Base-by-base conservation (phyloP, 2,329 filamentous ascomycete genomes). In the Calonectria pseudoturangicola region DNA sequence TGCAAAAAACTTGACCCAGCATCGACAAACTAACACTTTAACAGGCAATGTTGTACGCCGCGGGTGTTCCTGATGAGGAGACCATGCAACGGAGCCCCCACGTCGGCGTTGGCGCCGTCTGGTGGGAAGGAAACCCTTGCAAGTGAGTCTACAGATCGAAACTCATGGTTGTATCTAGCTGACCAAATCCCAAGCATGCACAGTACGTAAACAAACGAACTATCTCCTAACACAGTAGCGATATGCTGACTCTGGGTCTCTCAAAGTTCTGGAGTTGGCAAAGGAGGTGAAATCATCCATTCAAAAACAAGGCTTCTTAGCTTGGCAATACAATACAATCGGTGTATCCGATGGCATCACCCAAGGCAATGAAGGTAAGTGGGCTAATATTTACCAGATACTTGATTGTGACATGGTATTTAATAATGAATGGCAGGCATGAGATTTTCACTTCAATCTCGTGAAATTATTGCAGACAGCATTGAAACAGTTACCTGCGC, bases 41-140 rank as follows among this genome's bases (percentile, higher is more conserved):
- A 16, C 21, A 70, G 68, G 60, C 68, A 27, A 70, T 70, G 68
- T 50, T 70, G 2, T 70, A 70, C 21, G 68, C 60, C 3, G 68
- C 68, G 1, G 68, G 68, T 21, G 48, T 70, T 27, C 60, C 68
- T 21, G 60, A 70, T 27, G 48, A 65, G 28, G 18, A 16, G 4
- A 47, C 68, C 15, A 65, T 70, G 68, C 45, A 70, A 43, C 13
- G 25, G 15, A 58, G 58, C 47, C 68, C 68, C 12, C 68, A 70
- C 21, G 60, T 70, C n/a, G 68, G 68, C 12, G 21, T 70, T 28
- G 68, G 58, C 7, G 27, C 58, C 7, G 36, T 65, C 2, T 70
- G 68, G 68, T 70, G 60, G 60, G 60, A 70, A 25, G 68, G 68
- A 30, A 70, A 70, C 39, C 68, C 68, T 12, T 70, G 68, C 68